Conservation (phyloP, 2,329 filamentous ascomycete species). For the Xylaria sp. region DNA sequence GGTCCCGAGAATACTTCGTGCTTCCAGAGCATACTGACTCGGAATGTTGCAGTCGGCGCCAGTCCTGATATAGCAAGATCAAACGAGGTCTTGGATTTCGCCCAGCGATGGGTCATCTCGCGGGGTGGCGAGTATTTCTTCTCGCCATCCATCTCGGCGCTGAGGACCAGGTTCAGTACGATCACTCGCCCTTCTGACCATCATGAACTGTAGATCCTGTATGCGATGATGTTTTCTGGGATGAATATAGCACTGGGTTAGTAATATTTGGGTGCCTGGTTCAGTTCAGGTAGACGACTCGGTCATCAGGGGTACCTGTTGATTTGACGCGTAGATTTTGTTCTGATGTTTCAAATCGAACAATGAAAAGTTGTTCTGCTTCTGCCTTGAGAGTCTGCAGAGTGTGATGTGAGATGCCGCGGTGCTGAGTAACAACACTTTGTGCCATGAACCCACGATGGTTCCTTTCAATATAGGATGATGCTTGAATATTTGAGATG, state of each 20-base stretch:
- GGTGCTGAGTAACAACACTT: too few relatives aligned
- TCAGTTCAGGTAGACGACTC: not conserved
- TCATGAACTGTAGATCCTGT: not conserved
- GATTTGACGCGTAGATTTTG: too few relatives aligned
- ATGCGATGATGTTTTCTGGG: not conserved
- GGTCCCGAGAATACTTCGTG: too few relatives aligned
- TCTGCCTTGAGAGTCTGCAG: too few relatives aligned
- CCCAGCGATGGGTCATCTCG: constrained; percentile 36
- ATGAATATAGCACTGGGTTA: not conserved
- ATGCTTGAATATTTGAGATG: not conserved
- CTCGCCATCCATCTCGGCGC: constrained; percentile 36
- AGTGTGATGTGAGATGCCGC: too few relatives aligned
- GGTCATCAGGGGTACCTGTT: too few relatives aligned
- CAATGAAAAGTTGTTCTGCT: too few relatives aligned
- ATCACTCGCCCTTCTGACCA: not conserved
- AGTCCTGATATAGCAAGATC: constrained; percentile 21
- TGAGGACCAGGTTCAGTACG: constrained; percentile 21
- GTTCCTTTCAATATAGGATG: not conserved
- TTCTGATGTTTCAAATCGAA: too few relatives aligned
- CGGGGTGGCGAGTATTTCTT: constrained; percentile 44
- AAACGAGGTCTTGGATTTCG: constrained; percentile 22
- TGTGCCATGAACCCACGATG: not conserved
- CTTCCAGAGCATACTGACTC: not conserved
- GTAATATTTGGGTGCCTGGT: not conserved
- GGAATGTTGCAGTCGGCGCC: constrained; percentile 16